A percentile compares a stretch with the other conserved stretches of the same genome.
Conservation (phyloP, 2,329 filamentous ascomycete species). For the Cladosporium oxysporum region DNA sequence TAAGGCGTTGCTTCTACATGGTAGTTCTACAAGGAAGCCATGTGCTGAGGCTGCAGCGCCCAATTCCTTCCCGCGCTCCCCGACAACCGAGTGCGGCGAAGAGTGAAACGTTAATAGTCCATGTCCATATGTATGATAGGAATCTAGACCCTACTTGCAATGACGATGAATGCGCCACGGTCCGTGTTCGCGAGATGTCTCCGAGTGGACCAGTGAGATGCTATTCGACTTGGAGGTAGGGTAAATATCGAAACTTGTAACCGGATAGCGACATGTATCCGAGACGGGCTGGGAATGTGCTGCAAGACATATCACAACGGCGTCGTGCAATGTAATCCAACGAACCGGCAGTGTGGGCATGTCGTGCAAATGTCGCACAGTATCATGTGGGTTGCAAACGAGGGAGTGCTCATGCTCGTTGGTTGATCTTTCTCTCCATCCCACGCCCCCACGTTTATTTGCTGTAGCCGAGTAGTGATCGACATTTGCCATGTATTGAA, state of each 20-base stretch:
- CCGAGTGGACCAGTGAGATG: neutral
- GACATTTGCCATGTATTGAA: neutral
- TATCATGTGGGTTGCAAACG: neutral
- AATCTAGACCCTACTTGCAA: neutral
- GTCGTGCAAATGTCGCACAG: neutral
- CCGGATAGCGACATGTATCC: neutral
- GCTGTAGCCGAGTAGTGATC: neutral
- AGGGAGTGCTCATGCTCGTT: neutral
- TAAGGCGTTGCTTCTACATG: neutral
- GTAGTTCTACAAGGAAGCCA: neutral
- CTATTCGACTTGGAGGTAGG: neutral
- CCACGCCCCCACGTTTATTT: neutral
- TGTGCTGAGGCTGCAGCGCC: constrained; percentile 13
- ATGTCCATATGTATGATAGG: neutral
- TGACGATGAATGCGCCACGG: neutral
- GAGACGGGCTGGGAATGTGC: neutral
- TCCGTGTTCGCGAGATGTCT: neutral
- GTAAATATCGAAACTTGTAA: neutral
- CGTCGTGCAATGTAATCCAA: neutral
- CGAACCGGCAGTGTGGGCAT: neutral
- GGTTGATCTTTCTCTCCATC: neutral
- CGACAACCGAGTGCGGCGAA: neutral
- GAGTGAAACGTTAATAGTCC: neutral
- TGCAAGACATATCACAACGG: constrained; percentile 11
- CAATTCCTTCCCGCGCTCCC: neutral